Evolutionary conservation across 768 basidiomycete genomes (phyloP).

Genomic region (Suillus weaverae): DNA sequence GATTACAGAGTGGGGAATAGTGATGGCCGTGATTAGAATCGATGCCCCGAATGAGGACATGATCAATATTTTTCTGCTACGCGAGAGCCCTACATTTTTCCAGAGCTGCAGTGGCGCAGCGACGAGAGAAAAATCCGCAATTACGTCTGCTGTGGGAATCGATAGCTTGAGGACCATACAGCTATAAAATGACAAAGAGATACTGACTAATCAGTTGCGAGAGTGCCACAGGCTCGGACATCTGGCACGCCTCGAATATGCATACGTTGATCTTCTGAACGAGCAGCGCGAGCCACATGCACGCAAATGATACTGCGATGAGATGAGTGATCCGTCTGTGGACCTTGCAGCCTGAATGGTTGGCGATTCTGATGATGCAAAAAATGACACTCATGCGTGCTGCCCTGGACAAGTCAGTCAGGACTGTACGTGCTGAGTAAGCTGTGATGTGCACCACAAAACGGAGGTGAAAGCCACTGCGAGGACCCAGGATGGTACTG

Average conservation of each 20-base stretch:
- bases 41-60: constrained; percentile 22
- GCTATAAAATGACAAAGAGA: background rate
- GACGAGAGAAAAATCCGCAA: background rate
- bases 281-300: constrained; percentile 12
- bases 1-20: constrained; percentile 14
- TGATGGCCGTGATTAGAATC: constrained; percentile 22
- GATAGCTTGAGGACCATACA: background rate
- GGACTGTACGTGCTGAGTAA: background rate
- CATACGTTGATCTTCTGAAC: constrained; percentile 17
- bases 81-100: constrained; percentile 14
- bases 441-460: constrained; percentile 15
- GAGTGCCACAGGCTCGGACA: constrained; percentile 9
- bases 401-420: constrained; percentile 15
- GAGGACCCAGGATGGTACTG: constrained; percentile 16
- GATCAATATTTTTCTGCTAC: constrained; percentile 19
- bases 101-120: constrained; percentile 14
- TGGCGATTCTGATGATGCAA: constrained; percentile 23
- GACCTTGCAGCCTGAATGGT: constrained; percentile 13
- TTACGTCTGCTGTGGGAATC: background rate
- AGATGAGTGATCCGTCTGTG: constrained; percentile 8
- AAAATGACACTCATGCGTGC: constrained; percentile 25
- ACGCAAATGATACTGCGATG: constrained; percentile 18
- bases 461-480: constrained; percentile 18
- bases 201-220: constrained; percentile 24
- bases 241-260: constrained; percentile 9